A percentile compares a stretch with the other conserved stretches of the same genome.
These are phyloP conservation scores for Yarrowia keelungensis DNA, from an alignment of 805 yeast species.

Conservation along the genomic window DNA sequence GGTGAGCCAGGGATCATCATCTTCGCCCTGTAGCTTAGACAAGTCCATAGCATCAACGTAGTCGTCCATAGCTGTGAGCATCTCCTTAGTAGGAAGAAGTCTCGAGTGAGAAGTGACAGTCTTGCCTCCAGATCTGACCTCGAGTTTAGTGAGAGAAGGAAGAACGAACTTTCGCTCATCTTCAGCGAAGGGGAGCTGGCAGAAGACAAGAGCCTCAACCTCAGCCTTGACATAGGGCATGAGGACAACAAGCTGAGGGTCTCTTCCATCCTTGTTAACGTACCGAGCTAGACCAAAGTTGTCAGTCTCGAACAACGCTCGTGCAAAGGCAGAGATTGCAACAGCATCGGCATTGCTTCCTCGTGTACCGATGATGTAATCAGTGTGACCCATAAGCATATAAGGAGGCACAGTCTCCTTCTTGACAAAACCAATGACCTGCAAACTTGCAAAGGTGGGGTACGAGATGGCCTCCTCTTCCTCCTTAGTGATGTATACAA, in stretches of 20 bases:
- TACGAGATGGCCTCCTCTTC: constrained; percentile 52
- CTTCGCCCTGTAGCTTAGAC: constrained; percentile 41
- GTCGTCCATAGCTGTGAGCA: constrained; percentile 55
- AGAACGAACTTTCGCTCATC: constrained; percentile 62
- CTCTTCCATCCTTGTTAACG: constrained; percentile 54
- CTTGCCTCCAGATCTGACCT: constrained; percentile 49
- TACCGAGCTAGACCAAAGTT: constrained; percentile 66
- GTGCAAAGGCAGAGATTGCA: constrained; percentile 58
- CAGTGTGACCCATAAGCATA: constrained; percentile 62
- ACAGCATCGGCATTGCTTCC: constrained; percentile 52
- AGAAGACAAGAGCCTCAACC: constrained; percentile 53
- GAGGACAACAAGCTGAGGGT: constrained; percentile 57
- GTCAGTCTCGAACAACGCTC: constrained; percentile 58
- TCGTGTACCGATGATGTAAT: constrained; percentile 57
- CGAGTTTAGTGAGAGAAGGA: constrained; percentile 58
- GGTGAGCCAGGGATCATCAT: constrained; percentile 44
- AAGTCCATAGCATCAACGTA: constrained; percentile 57
- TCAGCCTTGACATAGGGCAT: constrained; percentile 55
- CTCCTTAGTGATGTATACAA: constrained; percentile 60
- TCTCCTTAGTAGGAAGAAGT: constrained; percentile 52
- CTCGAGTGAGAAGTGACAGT: constrained; percentile 44
- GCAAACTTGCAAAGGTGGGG: constrained; percentile 61
- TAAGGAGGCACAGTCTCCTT: constrained; percentile 60
- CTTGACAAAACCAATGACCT: constrained; percentile 66
- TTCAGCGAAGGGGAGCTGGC: constrained; percentile 73